Evolutionary conservation across 1,139 yeast genomes (phyloP).

Genomic region (Kluyveromyces sp.): DNA sequence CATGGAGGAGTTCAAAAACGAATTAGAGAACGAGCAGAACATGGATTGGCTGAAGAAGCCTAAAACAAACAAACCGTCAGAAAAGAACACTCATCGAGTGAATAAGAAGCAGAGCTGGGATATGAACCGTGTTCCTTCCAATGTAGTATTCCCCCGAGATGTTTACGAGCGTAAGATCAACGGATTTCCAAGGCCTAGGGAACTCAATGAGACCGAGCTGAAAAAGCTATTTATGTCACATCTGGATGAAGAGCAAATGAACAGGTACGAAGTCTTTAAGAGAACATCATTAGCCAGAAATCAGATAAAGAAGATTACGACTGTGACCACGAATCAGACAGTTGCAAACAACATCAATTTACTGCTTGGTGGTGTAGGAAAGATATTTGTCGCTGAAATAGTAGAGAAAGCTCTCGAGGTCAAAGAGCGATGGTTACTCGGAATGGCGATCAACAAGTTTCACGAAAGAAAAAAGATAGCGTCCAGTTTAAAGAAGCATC

Average conservation of each 20-base stretch:
- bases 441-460: constrained; percentile 29
- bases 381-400: constrained; percentile 81
- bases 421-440: constrained; percentile 48
- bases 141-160: constrained; percentile 24
- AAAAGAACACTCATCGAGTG: neutral
- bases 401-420: constrained; percentile 74
- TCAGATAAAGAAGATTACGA: constrained; percentile 76
- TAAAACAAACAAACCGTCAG: neutral
- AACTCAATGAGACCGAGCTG: constrained; percentile 44
- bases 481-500: constrained; percentile 27
- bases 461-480: constrained; percentile 31
- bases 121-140: constrained; percentile 23
- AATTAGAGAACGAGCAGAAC: neutral
- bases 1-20: constrained; percentile 10
- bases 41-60: constrained; percentile 4
- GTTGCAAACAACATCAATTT: constrained; percentile 80
- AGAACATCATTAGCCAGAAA: constrained; percentile 74
- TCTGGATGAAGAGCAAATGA: constrained; percentile 78
- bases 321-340: constrained; percentile 71
- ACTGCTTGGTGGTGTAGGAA: constrained; percentile 79
- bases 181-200: constrained; percentile 21
- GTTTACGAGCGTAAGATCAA: constrained; percentile 18
- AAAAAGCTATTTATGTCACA: constrained; percentile 62
- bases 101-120: constrained; percentile 9
- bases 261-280: constrained; percentile 79